A percentile compares a stretch with the other conserved stretches of the same genome.
phyloP scores from a whole-genome alignment of 306 rosid genomes.

The Trifolium subterraneum region DNA sequence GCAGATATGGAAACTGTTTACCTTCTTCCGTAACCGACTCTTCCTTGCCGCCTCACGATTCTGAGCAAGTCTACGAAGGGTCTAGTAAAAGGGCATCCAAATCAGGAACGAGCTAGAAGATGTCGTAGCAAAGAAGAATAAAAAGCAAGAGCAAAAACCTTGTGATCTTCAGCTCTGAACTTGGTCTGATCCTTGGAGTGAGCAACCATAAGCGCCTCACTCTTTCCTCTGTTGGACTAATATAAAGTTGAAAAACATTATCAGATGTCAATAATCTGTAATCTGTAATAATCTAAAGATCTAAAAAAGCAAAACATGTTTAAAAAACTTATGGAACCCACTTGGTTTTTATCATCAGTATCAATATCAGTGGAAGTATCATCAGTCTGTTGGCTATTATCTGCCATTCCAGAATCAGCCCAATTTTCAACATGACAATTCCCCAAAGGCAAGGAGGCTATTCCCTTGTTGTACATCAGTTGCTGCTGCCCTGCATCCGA shows the following conservation, averaged over 20 bases:
- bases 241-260: constrained; percentile 4
- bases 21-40: constrained; percentile 79
- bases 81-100: constrained; percentile 42
- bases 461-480: constrained; percentile 53
- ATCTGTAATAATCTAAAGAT: background rate
- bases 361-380: constrained; percentile 82
- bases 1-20: constrained; percentile 40
- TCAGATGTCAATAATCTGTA: background rate
- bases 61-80: constrained; percentile 74
- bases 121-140: background rate
- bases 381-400: constrained; percentile 73
- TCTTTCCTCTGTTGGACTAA: constrained; percentile 60
- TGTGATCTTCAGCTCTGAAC: constrained; percentile 62
- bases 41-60: constrained; percentile 86
- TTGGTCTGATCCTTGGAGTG: constrained; percentile 63
- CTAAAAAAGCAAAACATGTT: background rate
- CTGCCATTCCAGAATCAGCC: constrained; percentile 74
- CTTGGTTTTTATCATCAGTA: constrained; percentile 63
- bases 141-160: constrained; percentile 43
- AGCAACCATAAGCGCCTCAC: constrained; percentile 53
- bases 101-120: background rate
- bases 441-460: constrained; percentile 49
- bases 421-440: constrained; percentile 79
- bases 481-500: constrained; percentile 57
- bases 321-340: constrained; percentile 30